Evolutionary conservation across 23 red algal genomes (phyloP).

Genomic region (Gracilariopsis chorda): DNA sequence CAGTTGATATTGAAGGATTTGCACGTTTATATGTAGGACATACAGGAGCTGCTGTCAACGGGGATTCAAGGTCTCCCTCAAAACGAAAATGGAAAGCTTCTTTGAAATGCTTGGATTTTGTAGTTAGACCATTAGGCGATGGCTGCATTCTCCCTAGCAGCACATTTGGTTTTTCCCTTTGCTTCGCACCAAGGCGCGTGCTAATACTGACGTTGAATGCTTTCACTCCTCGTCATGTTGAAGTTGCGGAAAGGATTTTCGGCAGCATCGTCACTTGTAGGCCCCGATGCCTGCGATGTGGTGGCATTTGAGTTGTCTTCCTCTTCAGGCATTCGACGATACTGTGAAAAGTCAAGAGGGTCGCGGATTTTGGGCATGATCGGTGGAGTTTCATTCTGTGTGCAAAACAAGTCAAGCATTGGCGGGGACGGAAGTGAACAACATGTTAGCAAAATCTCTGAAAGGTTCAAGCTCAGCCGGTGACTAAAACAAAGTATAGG

Average conservation of each 20-base stretch:
- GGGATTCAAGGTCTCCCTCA: slow-evolving; percentile 6
- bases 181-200: background rate
- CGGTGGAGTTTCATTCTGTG: slow-evolving; percentile 70
- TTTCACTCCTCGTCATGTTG: slow-evolving; percentile 34
- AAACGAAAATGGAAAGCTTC: slow-evolving; percentile 26
- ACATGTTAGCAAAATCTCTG: background rate
- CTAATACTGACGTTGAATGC: slow-evolving; percentile 51
- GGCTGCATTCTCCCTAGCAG: slow-evolving; percentile 2
- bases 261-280: slow-evolving; percentile 22
- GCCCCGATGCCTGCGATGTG: background rate
- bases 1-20: no score
- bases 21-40: background rate
- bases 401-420: background rate
- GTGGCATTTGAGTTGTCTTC: slow-evolving; percentile 13
- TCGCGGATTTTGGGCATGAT: slow-evolving; percentile 78
- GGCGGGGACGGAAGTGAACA: background rate
- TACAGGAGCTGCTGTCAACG: background rate
- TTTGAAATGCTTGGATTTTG: background rate
- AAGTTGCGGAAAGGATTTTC: slow-evolving; percentile 83
- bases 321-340: slow-evolving; percentile 50
- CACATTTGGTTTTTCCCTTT: background rate
- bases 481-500: background rate
- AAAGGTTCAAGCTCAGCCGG: no score
- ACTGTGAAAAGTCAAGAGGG: slow-evolving; percentile 77
- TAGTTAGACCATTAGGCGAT: slow-evolving; percentile 23